phyloP scores from a whole-genome alignment of 169 alveolate species.

The Eimeria praecox region DNA sequence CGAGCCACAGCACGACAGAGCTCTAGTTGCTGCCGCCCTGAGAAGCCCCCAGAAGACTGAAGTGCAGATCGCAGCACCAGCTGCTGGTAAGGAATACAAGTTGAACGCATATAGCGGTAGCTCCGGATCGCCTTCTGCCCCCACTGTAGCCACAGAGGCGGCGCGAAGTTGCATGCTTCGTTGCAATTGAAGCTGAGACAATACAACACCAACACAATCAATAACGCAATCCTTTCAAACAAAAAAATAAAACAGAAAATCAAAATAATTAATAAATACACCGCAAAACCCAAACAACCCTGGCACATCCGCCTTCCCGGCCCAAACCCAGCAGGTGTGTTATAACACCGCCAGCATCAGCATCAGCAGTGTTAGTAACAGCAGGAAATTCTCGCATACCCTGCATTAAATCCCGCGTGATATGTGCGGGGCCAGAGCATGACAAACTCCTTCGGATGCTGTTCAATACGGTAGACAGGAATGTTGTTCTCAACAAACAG shows the following conservation, averaged over 20 bases:
- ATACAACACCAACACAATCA: background rate
- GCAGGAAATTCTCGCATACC: conserved; percentile 80
- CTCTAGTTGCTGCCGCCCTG: conserved; percentile 58
- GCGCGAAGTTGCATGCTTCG: conserved; percentile 97
- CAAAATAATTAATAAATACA: background rate
- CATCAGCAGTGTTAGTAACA: background rate
- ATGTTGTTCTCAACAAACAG: conserved; percentile 90
- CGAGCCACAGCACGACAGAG: conserved; percentile 61
- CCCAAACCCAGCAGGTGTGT: background rate
- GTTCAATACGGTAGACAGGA: conserved; percentile 91
- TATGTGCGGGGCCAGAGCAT: conserved; percentile 94
- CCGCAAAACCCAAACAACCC: background rate
- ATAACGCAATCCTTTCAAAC: background rate
- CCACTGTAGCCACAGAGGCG: conserved; percentile 92
- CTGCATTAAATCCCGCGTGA: conserved; percentile 96
- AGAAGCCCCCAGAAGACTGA: conserved; percentile 27
- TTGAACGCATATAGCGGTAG: conserved; percentile 87
- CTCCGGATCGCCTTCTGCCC: conserved; percentile 87
- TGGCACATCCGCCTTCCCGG: no score
- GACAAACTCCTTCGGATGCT: conserved; percentile 94
- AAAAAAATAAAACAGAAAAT: background rate
- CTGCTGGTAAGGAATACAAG: conserved; percentile 89
- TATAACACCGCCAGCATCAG: background rate
- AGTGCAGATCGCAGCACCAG: conserved; percentile 70
- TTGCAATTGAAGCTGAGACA: conserved; percentile 92